Conservation (phyloP, 2,329 filamentous ascomycete genomes). For the Chaetomium globosum region DNA sequence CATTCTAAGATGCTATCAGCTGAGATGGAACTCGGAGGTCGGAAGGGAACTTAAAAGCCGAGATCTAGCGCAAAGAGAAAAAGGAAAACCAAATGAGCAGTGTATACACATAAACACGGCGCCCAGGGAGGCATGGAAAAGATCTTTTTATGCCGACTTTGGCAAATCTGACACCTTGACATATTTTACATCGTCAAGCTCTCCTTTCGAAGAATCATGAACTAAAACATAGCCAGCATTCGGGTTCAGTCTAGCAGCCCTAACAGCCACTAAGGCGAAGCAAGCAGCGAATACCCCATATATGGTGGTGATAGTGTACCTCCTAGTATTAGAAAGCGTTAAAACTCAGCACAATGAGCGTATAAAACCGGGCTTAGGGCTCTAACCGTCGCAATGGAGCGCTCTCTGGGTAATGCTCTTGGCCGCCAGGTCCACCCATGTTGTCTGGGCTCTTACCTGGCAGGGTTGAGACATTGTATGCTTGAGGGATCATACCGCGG, state of each 20-base stretch:
- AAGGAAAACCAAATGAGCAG: too few species aligned
- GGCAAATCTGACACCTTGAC: constrained; percentile 52
- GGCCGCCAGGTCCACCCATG: constrained; percentile 33
- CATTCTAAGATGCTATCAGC: too few species aligned
- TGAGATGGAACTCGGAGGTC: too few species aligned
- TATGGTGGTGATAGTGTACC: constrained; percentile 26
- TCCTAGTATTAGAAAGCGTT: constrained; percentile 19
- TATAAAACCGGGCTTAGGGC: neutral
- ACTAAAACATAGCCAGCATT: constrained; percentile 30
- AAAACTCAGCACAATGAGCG: neutral
- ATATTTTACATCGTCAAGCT: constrained; percentile 33
- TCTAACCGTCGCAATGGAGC: constrained; percentile 22
- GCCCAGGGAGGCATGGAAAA: constrained; percentile 17
- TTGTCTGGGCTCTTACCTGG: constrained; percentile 17
- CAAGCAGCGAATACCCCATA: constrained; percentile 26
- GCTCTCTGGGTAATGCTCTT: constrained; percentile 30
- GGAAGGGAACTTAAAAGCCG: too few species aligned
- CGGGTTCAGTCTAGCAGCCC: constrained; percentile 16
- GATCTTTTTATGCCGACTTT: constrained; percentile 40
- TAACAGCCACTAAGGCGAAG: constrained; percentile 23
- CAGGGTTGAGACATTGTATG: neutral
- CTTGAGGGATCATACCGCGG: neutral
- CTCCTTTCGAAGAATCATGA: constrained; percentile 31
- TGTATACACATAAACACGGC: too few species aligned
- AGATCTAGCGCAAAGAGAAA: too few species aligned